Percentiles rank a stretch among this genome's conserved stretches.
Conservation (phyloP, 179 eudicot genomes). For the Vitellaria paradoxa region DNA sequence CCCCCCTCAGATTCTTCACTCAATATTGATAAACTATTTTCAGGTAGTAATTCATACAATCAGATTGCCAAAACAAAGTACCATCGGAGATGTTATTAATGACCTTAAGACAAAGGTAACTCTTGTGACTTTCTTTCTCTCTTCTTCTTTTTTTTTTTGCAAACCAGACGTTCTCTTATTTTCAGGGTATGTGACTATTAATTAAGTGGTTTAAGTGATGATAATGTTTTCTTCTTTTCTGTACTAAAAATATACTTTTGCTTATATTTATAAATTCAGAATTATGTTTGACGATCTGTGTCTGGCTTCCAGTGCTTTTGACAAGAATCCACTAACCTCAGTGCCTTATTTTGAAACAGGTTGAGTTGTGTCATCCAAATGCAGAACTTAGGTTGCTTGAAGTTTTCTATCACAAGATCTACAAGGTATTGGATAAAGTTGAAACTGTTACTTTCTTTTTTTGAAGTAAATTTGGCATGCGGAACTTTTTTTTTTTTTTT, state of each 20-base stretch:
- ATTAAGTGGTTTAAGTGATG: background rate
- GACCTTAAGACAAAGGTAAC: constrained; percentile 87
- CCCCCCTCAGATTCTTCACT: background rate
- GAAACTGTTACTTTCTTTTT: constrained; percentile 7
- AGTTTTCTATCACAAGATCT: constrained; percentile 95
- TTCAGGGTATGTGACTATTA: background rate
- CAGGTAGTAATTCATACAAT: constrained; percentile 77
- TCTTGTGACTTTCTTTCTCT: background rate
- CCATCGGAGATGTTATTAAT: constrained; percentile 84
- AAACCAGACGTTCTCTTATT: background rate
- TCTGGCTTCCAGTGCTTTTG: background rate
- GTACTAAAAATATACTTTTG: background rate
- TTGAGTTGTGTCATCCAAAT: constrained; percentile 80
- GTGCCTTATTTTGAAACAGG: constrained; percentile 40
- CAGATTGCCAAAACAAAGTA: constrained; percentile 88
- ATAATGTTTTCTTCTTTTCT: background rate
- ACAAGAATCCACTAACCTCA: background rate
- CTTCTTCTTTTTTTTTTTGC: background rate
- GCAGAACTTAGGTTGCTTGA: constrained; percentile 91
- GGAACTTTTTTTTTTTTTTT: too few species aligned
- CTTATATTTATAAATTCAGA: background rate
- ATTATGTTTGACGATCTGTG: background rate
- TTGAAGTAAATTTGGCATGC: background rate
- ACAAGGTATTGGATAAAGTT: constrained; percentile 54
- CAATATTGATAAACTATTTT: constrained; percentile 18